Evolutionary conservation across 2,329 filamentous ascomycete species (phyloP), one percentile per base, ranked within the genome.

Genomic region (Pyricularia grisea): DNA sequence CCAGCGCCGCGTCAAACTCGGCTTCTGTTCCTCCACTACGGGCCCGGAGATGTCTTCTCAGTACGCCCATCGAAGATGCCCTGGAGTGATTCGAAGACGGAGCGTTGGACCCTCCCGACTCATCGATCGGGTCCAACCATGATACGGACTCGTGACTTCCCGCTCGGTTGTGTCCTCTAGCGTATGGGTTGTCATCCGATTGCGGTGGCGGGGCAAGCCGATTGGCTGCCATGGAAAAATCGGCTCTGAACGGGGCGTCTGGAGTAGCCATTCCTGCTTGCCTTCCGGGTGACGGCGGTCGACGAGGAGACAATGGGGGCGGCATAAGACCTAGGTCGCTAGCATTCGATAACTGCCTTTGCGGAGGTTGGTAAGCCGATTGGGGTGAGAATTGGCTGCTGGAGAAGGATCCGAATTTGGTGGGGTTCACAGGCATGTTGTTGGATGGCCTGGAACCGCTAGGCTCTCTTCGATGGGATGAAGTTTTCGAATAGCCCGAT

Each of bases 51-150:
- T 91, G 90, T 74, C 90, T 92, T 72, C 90, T 85, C 71, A 87
- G 85, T 66, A 91, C 79, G 63, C 88, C 85, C 70, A 90, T 80
- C 1, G 90, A 92, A 0, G 92, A 94, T 4, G 90, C 88, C 66
- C 92, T 85, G 0, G 94, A 97, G 76, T 93, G 92, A 1, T 93
- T 84, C 0, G 94, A 97, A 1, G 92, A 92, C 2, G 87, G 84
- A 3, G 88, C 89, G 30, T 68, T 68, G 0, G 94, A 97, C 23
- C 87, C 90, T 50, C 90, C 92, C 27, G 93, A 97, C 74, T 97
- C 94, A 76, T 97, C 92, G 69, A 96, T 95, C 0, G 93, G 94
- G 76, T 97, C 92, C n/a, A 97, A 80, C 94, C 94, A 97, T 0
- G 93, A 97, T 68, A 91, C 93, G 4, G 92, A 92, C 76, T 93